Conservation (phyloP, 2,329 filamentous ascomycete species). For the Cercospora zeae-maydis region DNA sequence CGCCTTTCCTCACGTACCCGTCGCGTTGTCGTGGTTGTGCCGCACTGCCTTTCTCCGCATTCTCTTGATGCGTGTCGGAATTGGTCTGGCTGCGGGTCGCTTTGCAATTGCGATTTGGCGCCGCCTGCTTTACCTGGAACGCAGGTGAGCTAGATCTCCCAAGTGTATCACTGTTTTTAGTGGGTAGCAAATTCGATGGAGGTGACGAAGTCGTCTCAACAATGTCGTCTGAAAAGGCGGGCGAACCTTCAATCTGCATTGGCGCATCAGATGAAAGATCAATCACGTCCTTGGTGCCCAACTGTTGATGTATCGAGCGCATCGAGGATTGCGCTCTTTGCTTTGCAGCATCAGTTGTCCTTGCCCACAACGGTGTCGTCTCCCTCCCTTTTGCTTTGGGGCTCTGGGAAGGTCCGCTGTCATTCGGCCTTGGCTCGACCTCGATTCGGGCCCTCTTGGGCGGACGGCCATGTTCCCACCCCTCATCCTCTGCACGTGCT, state of each 20-base stretch:
- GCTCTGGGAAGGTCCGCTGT: not conserved
- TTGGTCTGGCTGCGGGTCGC: not conserved
- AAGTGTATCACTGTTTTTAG: not conserved
- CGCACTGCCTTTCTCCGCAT: not conserved
- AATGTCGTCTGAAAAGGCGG: constrained; percentile 29
- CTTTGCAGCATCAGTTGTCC: constrained; percentile 29
- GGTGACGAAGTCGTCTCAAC: constrained; percentile 25
- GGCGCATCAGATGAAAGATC: constrained; percentile 33
- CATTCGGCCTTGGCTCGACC: constrained; percentile 17
- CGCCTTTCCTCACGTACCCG: not conserved
- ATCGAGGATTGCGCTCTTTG: constrained; percentile 20
- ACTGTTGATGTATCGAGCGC: constrained; percentile 20
- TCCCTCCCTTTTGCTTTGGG: constrained; percentile 14
- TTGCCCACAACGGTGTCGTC: constrained; percentile 24
- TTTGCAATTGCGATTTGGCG: not conserved
- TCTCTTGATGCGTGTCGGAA: not conserved
- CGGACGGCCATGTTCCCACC: constrained; percentile 35
- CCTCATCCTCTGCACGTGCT: constrained; percentile 32
- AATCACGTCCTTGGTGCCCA: constrained; percentile 35
- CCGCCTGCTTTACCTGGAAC: constrained; percentile 26
- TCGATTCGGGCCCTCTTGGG: constrained; percentile 41
- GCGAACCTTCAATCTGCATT: constrained; percentile 26
- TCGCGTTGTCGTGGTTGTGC: not conserved
- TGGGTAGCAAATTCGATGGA: constrained; percentile 5
- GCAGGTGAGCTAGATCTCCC: constrained; percentile 36